phyloP scores from a whole-genome alignment of 1,139 yeast species.

The Yamadazyma triangularis region DNA sequence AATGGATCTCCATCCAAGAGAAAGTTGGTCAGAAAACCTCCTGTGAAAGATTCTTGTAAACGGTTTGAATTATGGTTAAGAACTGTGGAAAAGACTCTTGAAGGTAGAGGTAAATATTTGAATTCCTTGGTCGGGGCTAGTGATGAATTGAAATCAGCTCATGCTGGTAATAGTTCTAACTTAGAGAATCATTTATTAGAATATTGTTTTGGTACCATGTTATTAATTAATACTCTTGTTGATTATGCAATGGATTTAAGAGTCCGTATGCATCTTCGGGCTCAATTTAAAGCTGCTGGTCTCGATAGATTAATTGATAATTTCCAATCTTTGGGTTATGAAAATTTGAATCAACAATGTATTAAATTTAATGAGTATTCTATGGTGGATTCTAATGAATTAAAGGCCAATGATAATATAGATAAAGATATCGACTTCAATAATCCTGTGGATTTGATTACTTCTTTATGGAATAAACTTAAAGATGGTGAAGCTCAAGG shows the following conservation, averaged over 20 bases:
- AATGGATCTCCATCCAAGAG: conserved; percentile 10
- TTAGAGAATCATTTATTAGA: conserved; percentile 69
- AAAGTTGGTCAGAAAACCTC: conserved; percentile 37
- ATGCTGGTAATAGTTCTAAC: conserved; percentile 38
- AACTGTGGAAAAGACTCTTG: conserved; percentile 67
- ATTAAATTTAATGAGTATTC: conserved; percentile 61
- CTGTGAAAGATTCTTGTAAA: conserved; percentile 38
- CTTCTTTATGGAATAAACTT: conserved; percentile 66
- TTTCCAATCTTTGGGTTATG: conserved; percentile 60
- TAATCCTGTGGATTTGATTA: conserved; percentile 71
- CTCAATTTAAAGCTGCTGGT: conserved; percentile 77
- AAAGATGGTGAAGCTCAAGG: conserved; percentile 71
- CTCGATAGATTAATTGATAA: conserved; percentile 57
- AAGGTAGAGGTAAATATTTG: conserved; percentile 78
- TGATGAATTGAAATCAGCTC: conserved; percentile 65
- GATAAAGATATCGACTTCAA: conserved; percentile 61
- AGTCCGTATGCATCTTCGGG: conserved; percentile 69
- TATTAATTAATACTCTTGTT: conserved; percentile 70
- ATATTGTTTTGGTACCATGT: conserved; percentile 73
- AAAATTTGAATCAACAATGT: conserved; percentile 62
- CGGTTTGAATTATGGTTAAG: conserved; percentile 85
- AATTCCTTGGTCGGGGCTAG: conserved; percentile 93
- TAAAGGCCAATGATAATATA: conserved; percentile 55
- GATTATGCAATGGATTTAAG: conserved; percentile 61
- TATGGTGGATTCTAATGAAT: conserved; percentile 64